Conservation (phyloP, 2,329 filamentous ascomycete genomes). For the Colletotrichum sublineola region DNA sequence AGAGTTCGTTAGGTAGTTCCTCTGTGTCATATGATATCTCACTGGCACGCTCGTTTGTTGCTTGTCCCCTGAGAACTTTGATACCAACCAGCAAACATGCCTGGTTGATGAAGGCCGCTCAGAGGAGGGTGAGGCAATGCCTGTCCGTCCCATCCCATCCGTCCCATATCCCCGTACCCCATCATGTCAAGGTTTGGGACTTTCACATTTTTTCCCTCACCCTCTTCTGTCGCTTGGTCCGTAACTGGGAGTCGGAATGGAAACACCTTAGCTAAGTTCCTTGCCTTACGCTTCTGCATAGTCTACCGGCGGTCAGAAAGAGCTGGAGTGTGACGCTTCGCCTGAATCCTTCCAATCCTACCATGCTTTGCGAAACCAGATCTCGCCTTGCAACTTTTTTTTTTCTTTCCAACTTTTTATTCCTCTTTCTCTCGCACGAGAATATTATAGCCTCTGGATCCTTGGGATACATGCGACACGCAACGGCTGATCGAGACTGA, state of each 20-base stretch:
- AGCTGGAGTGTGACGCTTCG: constrained; percentile 2
- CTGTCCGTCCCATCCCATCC: constrained; percentile 19
- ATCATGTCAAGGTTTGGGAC: constrained; percentile 35
- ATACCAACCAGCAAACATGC: constrained; percentile 25
- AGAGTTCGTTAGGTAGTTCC: constrained; percentile 9
- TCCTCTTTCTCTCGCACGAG: no score
- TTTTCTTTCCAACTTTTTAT: neutral
- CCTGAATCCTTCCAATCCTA: neutral
- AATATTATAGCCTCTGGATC: neutral
- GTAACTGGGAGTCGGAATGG: neutral
- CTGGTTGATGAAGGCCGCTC: constrained; percentile 22
- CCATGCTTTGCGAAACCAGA: constrained; percentile 10
- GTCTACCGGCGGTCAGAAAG: constrained; percentile 14
- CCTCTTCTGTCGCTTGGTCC: constrained; percentile 12
- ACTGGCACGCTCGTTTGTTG: constrained; percentile 17
- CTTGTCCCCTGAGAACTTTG: constrained; percentile 17
- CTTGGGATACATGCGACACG: neutral
- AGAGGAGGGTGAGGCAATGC: constrained; percentile 17
- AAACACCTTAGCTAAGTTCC: neutral
- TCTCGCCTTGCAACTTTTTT: neutral
- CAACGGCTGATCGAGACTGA: constrained; percentile 17
- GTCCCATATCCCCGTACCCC: constrained; percentile 32
- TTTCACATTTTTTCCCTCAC: neutral
- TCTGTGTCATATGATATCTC: constrained; percentile 32
- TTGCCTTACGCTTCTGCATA: constrained; percentile 5